These are phyloP conservation scores for Jimgerdemannia lactiflua DNA, from an alignment of 192 early-diverging fungal species.

Conservation along the genomic window DNA sequence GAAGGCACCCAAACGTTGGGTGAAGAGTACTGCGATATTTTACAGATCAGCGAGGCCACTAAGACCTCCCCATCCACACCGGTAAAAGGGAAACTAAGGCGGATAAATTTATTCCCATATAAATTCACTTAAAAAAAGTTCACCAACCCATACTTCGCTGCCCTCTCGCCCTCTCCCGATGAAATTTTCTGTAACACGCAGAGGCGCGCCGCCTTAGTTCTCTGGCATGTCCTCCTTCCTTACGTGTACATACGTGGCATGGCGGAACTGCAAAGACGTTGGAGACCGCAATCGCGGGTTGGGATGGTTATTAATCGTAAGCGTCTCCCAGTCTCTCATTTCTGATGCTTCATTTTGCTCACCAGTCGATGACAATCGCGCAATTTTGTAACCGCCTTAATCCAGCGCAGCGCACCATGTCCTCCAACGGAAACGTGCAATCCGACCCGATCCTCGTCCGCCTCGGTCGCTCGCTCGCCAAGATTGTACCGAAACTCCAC, in stretches of 20 bases:
- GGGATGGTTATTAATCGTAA: not conserved
- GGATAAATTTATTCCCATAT: no score
- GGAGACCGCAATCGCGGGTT: slow-evolving; percentile 16
- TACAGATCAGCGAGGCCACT: slow-evolving; percentile 53
- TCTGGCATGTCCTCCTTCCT: slow-evolving; percentile 41
- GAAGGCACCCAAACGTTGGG: slow-evolving; percentile 81
- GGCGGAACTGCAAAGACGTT: slow-evolving; percentile 27
- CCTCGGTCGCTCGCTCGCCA: slow-evolving; percentile 3
- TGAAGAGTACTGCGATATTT: slow-evolving; percentile 94
- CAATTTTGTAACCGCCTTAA: no score
- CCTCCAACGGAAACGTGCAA: no score
- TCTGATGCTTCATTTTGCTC: no score
- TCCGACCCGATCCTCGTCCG: no score
- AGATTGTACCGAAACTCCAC: slow-evolving; percentile 26
- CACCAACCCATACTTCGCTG: no score
- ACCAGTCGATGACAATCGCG: no score
- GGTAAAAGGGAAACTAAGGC: slow-evolving; percentile 22
- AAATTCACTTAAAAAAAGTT: no score
- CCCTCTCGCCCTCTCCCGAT: not conserved
- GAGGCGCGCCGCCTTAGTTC: slow-evolving; percentile 35
- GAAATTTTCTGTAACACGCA: not conserved
- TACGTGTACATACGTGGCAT: slow-evolving; percentile 37
- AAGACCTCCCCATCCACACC: slow-evolving; percentile 49
- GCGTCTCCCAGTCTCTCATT: no score
- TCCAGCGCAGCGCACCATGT: no score